Percentiles rank a stretch among this genome's conserved stretches.
These are phyloP conservation scores for Cadophora luteo-olivacea DNA, from an alignment of 2,329 filamentous ascomycete genomes.

Conservation along the genomic window DNA sequence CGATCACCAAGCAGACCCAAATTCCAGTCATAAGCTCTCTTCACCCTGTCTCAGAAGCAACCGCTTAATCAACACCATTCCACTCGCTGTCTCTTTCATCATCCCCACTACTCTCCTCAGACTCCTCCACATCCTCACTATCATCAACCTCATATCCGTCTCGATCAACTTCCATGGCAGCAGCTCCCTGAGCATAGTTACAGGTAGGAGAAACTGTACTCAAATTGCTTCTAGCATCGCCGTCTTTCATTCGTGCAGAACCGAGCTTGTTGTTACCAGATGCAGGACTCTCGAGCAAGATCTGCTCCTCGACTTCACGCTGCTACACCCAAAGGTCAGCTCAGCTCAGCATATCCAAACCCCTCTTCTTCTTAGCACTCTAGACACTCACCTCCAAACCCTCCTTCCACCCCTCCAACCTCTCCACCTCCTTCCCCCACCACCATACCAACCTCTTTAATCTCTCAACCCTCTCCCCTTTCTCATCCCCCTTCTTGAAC, in stretches of 20 bases:
- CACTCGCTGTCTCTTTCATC: background rate
- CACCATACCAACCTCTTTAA: conserved; percentile 20
- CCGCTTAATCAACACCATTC: background rate
- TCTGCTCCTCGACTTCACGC: conserved; percentile 1
- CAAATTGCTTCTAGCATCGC: background rate
- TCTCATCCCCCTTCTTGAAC: too few relatives aligned
- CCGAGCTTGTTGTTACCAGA: background rate
- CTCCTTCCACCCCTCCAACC: conserved; percentile 21
- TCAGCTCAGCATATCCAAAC: too few relatives aligned
- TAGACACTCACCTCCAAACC: background rate
- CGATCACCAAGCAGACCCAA: too few relatives aligned
- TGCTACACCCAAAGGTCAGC: background rate
- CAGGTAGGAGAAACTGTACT: background rate
- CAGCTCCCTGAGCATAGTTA: too few relatives aligned
- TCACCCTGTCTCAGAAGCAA: background rate
- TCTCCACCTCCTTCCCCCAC: conserved; percentile 27
- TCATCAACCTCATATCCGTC: background rate
- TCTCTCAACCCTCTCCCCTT: conserved; percentile 11
- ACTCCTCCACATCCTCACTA: background rate
- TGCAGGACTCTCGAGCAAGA: background rate
- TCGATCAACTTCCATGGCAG: background rate
- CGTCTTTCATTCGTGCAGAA: background rate
- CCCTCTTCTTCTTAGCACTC: too few relatives aligned
- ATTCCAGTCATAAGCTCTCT: too few relatives aligned
- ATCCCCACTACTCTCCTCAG: background rate